Percentiles rank a stretch among this genome's conserved stretches.
Evolutionary conservation across 1,139 yeast species (phyloP).

Genomic region (Yamadazyma triangularis): DNA sequence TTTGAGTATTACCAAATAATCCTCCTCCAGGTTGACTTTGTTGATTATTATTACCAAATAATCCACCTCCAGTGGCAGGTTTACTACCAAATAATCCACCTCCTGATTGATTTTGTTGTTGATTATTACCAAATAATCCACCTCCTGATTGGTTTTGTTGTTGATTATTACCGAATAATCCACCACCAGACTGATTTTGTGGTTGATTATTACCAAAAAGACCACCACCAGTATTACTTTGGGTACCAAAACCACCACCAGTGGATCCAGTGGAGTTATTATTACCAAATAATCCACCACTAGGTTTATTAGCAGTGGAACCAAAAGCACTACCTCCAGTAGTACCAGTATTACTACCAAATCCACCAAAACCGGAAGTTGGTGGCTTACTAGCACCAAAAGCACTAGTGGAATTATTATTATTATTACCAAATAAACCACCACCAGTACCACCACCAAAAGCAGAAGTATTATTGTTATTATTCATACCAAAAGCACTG

Average conservation of each 20-base stretch:
- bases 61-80: conserved; percentile 16
- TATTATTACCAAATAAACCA: conserved; percentile 14
- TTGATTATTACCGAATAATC: conserved; percentile 37
- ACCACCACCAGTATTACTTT: conserved; percentile 17
- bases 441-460: conserved; percentile 17
- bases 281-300: conserved; percentile 26
- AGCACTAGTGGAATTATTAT: conserved; percentile 9
- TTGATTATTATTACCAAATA: conserved; percentile 20
- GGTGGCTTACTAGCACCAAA: conserved; percentile 17
- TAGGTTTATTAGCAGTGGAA: conserved; percentile 9
- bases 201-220: conserved; percentile 30
- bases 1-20: conserved; percentile 18
- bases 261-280: conserved; percentile 7
- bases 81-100: conserved; percentile 31
- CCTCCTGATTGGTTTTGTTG: conserved; percentile 18
- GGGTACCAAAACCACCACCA: conserved; percentile 28
- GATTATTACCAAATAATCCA: conserved; percentile 31
- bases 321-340: conserved; percentile 24
- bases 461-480: conserved; percentile 5
- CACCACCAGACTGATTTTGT: conserved; percentile 25
- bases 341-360: conserved; percentile 9
- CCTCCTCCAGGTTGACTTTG: conserved; percentile 16
- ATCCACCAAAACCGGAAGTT: conserved; percentile 16
- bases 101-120: conserved; percentile 9
- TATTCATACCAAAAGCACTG: conserved; percentile 22